These are phyloP conservation scores for Podospora anserina DNA, from an alignment of 495 filamentous ascomycete genomes.

Conservation along the genomic window DNA sequence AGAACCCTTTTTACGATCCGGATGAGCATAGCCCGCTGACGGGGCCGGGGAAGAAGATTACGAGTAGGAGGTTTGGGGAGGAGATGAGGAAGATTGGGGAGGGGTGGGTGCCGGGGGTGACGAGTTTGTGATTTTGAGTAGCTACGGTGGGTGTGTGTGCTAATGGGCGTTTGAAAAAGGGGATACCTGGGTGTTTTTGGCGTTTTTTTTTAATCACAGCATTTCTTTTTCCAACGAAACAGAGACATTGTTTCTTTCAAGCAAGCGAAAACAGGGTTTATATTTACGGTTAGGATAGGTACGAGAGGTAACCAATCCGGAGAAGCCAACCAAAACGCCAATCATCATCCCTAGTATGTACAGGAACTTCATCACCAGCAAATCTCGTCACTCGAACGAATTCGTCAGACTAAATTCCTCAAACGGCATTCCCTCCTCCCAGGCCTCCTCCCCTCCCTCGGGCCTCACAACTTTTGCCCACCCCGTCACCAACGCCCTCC, in stretches of 20 bases:
- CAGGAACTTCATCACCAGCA: not conserved
- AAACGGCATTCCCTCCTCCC: constrained; percentile 39
- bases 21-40: constrained; percentile 68
- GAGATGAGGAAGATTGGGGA: constrained; percentile 86
- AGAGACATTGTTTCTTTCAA: not conserved
- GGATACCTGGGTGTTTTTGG: not conserved
- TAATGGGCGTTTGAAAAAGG: not conserved
- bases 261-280: not conserved
- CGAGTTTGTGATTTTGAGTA: constrained; percentile 30
- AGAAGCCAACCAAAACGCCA: not conserved
- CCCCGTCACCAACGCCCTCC: constrained; percentile 47
- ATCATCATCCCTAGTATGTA: not conserved
- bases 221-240: not conserved
- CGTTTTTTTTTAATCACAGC: constrained; percentile 7
- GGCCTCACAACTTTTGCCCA: constrained; percentile 43
- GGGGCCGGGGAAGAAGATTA: constrained; percentile 62
- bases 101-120: constrained; percentile 57
- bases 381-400: not conserved
- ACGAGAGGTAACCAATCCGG: not conserved
- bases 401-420: constrained; percentile 42
- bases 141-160: not conserved
- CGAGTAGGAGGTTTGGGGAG: constrained; percentile 71
- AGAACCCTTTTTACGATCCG: constrained; percentile 93
- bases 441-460: constrained; percentile 29
- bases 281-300: not conserved